phyloP scores from a whole-genome alignment of 768 basidiomycete genomes.

The Russula vinacea region DNA sequence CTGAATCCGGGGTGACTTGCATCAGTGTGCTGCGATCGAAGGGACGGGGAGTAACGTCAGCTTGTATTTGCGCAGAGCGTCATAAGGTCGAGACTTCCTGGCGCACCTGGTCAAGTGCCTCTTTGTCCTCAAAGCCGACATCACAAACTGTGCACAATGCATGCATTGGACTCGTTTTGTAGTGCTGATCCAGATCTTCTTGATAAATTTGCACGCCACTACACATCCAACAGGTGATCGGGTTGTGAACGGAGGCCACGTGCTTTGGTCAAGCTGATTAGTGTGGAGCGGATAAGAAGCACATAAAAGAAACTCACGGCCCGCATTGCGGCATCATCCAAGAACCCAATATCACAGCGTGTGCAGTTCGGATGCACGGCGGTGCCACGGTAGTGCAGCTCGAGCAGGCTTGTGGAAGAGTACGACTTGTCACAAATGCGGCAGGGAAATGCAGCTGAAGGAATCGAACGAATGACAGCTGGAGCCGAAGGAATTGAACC shows the following conservation, averaged over 20 bases:
- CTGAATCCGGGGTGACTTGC: constrained; percentile 20
- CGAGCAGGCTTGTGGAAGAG: constrained; percentile 32
- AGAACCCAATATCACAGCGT: constrained; percentile 45
- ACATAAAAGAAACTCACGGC: constrained; percentile 35
- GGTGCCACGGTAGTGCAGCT: constrained; percentile 48
- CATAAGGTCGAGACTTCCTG: not conserved
- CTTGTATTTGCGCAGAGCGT: not conserved
- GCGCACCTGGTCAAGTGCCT: constrained; percentile 22
- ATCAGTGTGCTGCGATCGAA: constrained; percentile 15
- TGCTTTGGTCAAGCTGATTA: constrained; percentile 35
- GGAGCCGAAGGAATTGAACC: no score
- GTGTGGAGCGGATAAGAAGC: not conserved
- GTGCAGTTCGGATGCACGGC: constrained; percentile 46
- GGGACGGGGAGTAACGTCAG: not conserved
- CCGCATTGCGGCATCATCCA: constrained; percentile 37
- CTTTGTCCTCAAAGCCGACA: constrained; percentile 25
- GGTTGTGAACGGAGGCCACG: constrained; percentile 22
- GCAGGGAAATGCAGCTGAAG: not conserved
- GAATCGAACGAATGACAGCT: no score
- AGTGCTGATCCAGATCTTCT: constrained; percentile 26
- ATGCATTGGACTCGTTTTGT: constrained; percentile 22
- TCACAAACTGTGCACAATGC: constrained; percentile 24
- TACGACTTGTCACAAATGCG: constrained; percentile 13
- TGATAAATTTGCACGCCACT: constrained; percentile 24
- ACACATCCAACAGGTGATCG: constrained; percentile 22